Base-by-base conservation (phyloP, 2,329 filamentous ascomycete species). In the Scytalidium lignicola region DNA sequence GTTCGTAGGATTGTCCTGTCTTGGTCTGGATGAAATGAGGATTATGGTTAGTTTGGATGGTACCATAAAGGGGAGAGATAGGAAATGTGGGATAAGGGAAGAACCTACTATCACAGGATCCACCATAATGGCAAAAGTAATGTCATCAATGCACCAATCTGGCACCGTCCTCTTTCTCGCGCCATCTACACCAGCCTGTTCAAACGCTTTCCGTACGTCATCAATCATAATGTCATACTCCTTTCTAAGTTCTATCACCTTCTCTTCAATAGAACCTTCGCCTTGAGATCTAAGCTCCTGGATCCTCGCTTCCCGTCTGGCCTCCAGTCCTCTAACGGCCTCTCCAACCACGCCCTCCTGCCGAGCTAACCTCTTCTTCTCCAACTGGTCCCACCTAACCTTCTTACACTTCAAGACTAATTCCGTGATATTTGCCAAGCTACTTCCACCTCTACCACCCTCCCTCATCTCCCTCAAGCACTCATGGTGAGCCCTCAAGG, bases 1-100 rank as follows among this genome's bases (percentile, higher is more conserved):
- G 80, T 66, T 97, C 93, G 65, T 96, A 99, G 1, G 87, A 93
- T 55, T 91, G 88, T 12, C 93, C 93, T 1, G 86, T 91, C 61
- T 87, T 90, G 1, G 88, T 92, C 84, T 74, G 67, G 7, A 15
- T 32, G 9, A 2, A 32, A 40, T 45, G 17, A 21, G 15, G 41
- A 44, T 37, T 17, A 22, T 26, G 46, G 29, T 46, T 13, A 41
- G n/a, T 22, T 3, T 20, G 15, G 21, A 3, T 12, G 10, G 20
- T 23, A 15, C 8, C 8, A 12, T 20, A 26, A 19, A 12, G 18
- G 9, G 37, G 39, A 28, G 5, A 40, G 29, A 15, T 39, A 6
- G 19, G 20, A 23, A 28, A 7, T 13, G 7, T 28, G 15, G 26
- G 43, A 44, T 21, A 42, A 32, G 15, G 37, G 39, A 37, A 37